Evolutionary conservation across 2,329 filamentous ascomycete genomes (phyloP).

Genomic region (Xylariaceae sp.): DNA sequence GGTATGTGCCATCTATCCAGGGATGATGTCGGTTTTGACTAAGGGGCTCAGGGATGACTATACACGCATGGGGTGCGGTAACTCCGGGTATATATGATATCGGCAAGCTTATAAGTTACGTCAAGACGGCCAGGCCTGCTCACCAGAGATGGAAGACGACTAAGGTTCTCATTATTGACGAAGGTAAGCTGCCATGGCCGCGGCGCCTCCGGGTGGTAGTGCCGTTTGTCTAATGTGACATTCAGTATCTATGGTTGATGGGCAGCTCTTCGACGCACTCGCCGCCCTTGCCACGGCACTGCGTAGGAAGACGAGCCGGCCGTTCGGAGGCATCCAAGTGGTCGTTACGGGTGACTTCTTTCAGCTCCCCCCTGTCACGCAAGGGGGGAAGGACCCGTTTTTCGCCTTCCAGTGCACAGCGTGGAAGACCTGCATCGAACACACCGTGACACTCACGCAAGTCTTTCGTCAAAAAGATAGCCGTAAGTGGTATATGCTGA

Average conservation of each 20-base stretch:
- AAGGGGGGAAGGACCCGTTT: conserved; percentile 58
- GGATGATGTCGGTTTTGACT: conserved; percentile 72
- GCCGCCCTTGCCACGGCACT: conserved; percentile 65
- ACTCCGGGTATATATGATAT: conserved; percentile 26
- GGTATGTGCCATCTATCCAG: conserved; percentile 76
- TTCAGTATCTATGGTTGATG: conserved; percentile 74
- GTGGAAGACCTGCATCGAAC: conserved; percentile 73
- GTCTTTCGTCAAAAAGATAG: conserved; percentile 74
- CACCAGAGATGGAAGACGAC: conserved; percentile 71
- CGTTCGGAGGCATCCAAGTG: conserved; percentile 76
- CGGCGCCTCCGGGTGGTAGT: neutral
- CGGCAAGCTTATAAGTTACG: conserved; percentile 70
- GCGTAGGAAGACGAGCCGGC: conserved; percentile 69
- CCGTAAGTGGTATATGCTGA: neutral
- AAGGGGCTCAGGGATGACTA: conserved; percentile 54
- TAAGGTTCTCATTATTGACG: conserved; percentile 72
- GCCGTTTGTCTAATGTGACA: neutral
- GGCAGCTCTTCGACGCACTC: conserved; percentile 75
- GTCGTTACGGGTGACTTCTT: conserved; percentile 80
- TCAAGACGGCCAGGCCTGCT: conserved; percentile 69
- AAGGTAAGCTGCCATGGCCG: conserved; percentile 35
- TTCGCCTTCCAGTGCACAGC: conserved; percentile 74
- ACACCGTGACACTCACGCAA: conserved; percentile 73
- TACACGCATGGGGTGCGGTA: neutral
- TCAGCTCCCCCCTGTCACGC: conserved; percentile 75